Conservation (phyloP, 306 rosid genomes). For the Crotalaria pallida region DNA sequence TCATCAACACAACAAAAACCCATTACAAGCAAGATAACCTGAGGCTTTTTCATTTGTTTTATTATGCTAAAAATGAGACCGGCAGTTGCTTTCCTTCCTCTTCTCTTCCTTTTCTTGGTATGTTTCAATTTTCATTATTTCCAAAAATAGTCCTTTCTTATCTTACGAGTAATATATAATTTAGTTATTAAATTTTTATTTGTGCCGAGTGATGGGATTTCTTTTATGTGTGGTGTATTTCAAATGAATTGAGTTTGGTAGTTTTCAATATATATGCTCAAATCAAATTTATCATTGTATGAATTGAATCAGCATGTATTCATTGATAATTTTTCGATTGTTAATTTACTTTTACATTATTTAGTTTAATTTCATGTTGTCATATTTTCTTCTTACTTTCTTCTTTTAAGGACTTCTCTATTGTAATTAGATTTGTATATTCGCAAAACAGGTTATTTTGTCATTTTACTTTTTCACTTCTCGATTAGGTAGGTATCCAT, state of each 20-base stretch:
- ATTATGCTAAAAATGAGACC: slow-evolving; percentile 2
- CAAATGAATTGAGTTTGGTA: not conserved
- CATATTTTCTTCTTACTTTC: not conserved
- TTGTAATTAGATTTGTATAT: not conserved
- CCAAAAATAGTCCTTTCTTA: not conserved
- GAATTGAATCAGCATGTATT: not conserved
- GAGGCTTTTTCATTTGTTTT: not conserved
- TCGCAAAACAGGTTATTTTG: not conserved
- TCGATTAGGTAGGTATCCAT: no score
- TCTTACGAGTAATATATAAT: not conserved
- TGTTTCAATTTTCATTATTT: not conserved
- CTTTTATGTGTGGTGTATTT: no score
- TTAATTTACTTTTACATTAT: not conserved
- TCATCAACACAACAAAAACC: not conserved
- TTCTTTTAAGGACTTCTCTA: not conserved
- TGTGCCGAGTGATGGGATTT: no score
- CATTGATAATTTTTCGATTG: not conserved
- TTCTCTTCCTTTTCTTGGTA: slow-evolving; percentile 12
- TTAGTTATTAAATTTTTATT: no score
- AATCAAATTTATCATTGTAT: not conserved
- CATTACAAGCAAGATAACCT: not conserved
- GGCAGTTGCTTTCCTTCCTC: not conserved
- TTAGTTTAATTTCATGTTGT: not conserved
- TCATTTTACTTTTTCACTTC: no score
- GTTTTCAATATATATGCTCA: not conserved